These are phyloP conservation scores for Rhynchospora breviuscula DNA, from an alignment of 176 grass and related monocot species.

Conservation along the genomic window DNA sequence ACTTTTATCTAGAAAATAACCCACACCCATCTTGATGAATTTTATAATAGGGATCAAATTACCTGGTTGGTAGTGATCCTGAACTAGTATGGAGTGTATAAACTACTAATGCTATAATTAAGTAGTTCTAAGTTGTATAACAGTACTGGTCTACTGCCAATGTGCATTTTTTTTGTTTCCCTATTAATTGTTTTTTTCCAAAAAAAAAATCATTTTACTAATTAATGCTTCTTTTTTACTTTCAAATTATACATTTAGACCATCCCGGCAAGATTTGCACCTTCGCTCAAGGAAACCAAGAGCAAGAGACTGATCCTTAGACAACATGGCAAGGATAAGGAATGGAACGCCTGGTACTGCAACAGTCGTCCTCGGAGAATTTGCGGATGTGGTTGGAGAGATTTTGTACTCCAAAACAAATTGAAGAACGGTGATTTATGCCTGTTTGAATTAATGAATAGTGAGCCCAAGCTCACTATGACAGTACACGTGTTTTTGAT, in stretches of 20 bases:
- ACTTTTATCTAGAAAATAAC: too few species aligned
- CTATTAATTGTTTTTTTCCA: too few species aligned
- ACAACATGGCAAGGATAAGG: conserved; percentile 2
- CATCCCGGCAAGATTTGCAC: neutral
- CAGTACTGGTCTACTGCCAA: too few species aligned
- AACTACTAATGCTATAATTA: too few species aligned
- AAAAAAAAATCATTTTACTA: neutral
- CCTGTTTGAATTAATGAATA: conserved; percentile 34
- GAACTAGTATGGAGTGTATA: too few species aligned
- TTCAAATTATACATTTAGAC: neutral
- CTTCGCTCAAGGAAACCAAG: neutral
- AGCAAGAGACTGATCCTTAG: neutral
- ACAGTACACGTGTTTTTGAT: neutral
- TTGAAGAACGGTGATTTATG: conserved; percentile 29
- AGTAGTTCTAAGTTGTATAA: too few species aligned
- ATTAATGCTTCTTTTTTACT: conserved; percentile 14
- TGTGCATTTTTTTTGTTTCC: too few species aligned
- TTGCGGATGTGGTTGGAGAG: conserved; percentile 2
- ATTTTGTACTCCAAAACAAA: conserved; percentile 8
- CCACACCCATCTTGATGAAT: too few species aligned
- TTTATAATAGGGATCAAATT: too few species aligned
- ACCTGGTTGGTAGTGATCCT: too few species aligned
- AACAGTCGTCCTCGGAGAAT: neutral
- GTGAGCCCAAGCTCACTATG: neutral
- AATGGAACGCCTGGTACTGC: conserved; percentile 18